Percentiles rank a stretch among this genome's conserved stretches.
Conservation (phyloP, 441 rosid species). For the Codiaeum variegatum region DNA sequence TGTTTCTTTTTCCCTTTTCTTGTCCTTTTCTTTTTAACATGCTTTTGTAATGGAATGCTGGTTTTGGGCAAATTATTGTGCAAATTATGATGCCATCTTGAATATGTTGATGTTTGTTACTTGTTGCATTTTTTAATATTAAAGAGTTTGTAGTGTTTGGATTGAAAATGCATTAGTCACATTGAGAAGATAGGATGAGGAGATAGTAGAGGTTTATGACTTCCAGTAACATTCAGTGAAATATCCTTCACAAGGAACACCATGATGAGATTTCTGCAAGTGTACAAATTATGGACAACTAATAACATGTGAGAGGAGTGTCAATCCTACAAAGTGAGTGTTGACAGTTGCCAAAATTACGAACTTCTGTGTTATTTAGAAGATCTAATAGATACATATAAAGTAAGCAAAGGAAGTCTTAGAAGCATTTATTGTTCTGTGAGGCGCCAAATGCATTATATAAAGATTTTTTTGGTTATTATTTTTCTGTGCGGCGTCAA, state of each 20-base stretch:
- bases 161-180: neutral
- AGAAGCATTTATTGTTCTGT: too few relatives aligned
- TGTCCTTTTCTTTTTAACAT: neutral
- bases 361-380: too few relatives aligned
- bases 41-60: slow-evolving; percentile 9
- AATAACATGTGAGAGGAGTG: too few relatives aligned
- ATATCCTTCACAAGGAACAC: neutral
- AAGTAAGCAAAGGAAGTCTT: too few relatives aligned
- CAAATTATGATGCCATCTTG: neutral
- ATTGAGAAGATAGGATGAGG: neutral
- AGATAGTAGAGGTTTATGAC: neutral
- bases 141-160: neutral
- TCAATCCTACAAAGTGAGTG: too few relatives aligned
- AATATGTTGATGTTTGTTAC: neutral
- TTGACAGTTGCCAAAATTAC: too few relatives aligned
- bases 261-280: neutral
- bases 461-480: too few relatives aligned
- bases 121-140: neutral
- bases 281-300: too few relatives aligned
- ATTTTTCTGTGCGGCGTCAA: too few relatives aligned
- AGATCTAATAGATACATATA: too few relatives aligned
- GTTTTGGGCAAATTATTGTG: neutral
- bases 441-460: too few relatives aligned
- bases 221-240: neutral
- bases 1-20: neutral